Conservation (phyloP, 1,284 basidiomycete genomes). For the Mycena citricolor region DNA sequence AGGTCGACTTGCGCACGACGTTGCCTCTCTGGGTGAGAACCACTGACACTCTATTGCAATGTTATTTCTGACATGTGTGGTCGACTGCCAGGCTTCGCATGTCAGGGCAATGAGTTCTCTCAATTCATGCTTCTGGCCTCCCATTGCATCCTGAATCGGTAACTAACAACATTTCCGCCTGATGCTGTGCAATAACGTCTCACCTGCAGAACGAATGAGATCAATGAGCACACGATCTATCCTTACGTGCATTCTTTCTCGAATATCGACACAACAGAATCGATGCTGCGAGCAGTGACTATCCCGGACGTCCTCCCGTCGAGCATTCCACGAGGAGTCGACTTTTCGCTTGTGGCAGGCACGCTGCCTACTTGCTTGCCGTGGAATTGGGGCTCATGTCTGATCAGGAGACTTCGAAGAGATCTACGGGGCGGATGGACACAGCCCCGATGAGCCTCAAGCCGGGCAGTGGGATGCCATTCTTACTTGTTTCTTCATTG, state of each 20-base stretch:
- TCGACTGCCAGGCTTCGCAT: slow-evolving; percentile 84
- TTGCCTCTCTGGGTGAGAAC: slow-evolving; percentile 72
- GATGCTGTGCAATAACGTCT: too few relatives aligned
- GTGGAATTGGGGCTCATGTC: slow-evolving; percentile 4
- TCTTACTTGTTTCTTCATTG: slow-evolving; percentile 97
- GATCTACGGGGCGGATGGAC: slow-evolving; percentile 69
- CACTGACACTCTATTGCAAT: too few relatives aligned
- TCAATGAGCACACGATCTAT: slow-evolving; percentile 73
- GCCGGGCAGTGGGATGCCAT: slow-evolving; percentile 84
- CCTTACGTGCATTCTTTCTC: slow-evolving; percentile 92
- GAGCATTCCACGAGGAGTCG: slow-evolving; percentile 57
- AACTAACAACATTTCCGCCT: too few relatives aligned
- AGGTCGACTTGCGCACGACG: slow-evolving; percentile 83
- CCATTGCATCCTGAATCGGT: slow-evolving; percentile 82
- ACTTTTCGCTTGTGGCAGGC: slow-evolving; percentile 87
- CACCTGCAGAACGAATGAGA: slow-evolving; percentile 57
- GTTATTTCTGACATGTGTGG: too few relatives aligned
- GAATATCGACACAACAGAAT: slow-evolving; percentile 61
- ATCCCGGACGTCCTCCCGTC: slow-evolving; percentile 87
- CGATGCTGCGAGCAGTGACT: slow-evolving; percentile 65
- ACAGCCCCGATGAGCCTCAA: slow-evolving; percentile 58
- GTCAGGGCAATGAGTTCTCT: slow-evolving; percentile 92
- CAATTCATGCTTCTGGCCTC: slow-evolving; percentile 90
- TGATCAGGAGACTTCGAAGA: slow-evolving; percentile 85
- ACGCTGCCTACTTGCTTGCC: slow-evolving; percentile 13